Percentiles rank a stretch among this genome's conserved stretches.
Evolutionary conservation across 257 asterid genomes (phyloP).

Genomic region (Verbascum thapsus): DNA sequence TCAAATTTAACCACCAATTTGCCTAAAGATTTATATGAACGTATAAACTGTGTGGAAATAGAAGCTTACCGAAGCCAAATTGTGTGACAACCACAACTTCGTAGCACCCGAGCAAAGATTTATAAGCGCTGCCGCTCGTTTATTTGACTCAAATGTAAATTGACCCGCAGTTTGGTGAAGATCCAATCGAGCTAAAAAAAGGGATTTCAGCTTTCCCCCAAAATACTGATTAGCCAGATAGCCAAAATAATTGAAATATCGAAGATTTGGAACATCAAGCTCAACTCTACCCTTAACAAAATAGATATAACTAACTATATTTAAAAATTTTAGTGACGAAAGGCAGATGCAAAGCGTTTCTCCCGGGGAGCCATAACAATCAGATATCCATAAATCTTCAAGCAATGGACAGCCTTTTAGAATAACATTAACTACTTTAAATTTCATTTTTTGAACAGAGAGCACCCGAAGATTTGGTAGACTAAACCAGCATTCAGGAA

Average conservation of each 20-base stretch:
- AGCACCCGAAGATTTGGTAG: slow-evolving; percentile 23
- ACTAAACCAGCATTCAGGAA: slow-evolving; percentile 22
- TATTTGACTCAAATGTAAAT: background rate
- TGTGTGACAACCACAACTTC: slow-evolving; percentile 16
- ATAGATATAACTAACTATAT: background rate
- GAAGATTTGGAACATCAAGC: slow-evolving; percentile 27
- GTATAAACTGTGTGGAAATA: background rate
- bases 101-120: slow-evolving; percentile 9
- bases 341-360: slow-evolving; percentile 13
- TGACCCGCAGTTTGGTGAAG: background rate
- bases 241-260: slow-evolving; percentile 11
- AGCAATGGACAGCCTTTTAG: slow-evolving; percentile 23
- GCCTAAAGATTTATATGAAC: too few species aligned
- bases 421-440: slow-evolving; percentile 5
- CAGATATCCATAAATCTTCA: background rate
- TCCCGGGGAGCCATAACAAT: slow-evolving; percentile 8
- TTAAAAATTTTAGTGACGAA: slow-evolving; percentile 23
- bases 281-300: slow-evolving; percentile 9
- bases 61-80: slow-evolving; percentile 15
- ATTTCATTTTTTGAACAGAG: slow-evolving; percentile 1
- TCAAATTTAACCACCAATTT: background rate
- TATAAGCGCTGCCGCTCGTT: slow-evolving; percentile 6
- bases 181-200: slow-evolving; percentile 17
- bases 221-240: slow-evolving; percentile 5
- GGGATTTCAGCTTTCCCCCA: background rate